Conservation (phyloP, 2,329 filamentous ascomycete species). For the Zymoseptoria brevis region DNA sequence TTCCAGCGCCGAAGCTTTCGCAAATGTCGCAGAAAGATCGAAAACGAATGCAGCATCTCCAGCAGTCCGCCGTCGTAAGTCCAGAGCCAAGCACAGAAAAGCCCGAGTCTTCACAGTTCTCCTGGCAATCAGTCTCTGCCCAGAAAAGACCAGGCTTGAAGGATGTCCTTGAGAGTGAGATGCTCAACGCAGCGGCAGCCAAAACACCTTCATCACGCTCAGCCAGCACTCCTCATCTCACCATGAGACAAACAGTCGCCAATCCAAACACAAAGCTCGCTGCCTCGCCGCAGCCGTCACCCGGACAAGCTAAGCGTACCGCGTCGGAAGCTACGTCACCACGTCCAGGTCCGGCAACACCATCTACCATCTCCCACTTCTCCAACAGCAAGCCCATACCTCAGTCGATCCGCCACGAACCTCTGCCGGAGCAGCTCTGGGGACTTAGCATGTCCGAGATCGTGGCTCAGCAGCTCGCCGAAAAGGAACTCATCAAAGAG, state of each 20-base stretch:
- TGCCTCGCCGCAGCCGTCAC: constrained; percentile 8
- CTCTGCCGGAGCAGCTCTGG: constrained; percentile 53
- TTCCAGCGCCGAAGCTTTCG: constrained; percentile 57
- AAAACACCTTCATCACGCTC: constrained; percentile 24
- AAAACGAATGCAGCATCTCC: constrained; percentile 69
- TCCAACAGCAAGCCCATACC: constrained; percentile 31
- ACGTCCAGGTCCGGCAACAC: background rate
- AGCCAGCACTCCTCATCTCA: constrained; percentile 44
- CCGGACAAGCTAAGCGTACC: constrained; percentile 11
- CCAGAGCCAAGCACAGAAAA: background rate
- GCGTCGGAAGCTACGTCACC: constrained; percentile 9
- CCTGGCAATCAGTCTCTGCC: constrained; percentile 58
- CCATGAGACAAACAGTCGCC: constrained; percentile 54
- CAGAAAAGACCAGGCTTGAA: constrained; percentile 45
- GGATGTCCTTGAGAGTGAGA: constrained; percentile 38
- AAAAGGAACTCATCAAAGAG: constrained; percentile 75
- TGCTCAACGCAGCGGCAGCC: constrained; percentile 22
- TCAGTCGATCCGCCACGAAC: constrained; percentile 44
- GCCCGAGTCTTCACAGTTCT: constrained; percentile 11
- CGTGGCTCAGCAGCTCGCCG: constrained; percentile 73
- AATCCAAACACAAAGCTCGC: constrained; percentile 30
- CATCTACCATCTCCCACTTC: constrained; percentile 17
- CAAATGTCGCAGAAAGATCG: constrained; percentile 91
- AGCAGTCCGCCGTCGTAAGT: constrained; percentile 36
- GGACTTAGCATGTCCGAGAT: constrained; percentile 81